Evolutionary conservation across 345 rosid species (phyloP).

Genomic region (Kernera saxatilis): DNA sequence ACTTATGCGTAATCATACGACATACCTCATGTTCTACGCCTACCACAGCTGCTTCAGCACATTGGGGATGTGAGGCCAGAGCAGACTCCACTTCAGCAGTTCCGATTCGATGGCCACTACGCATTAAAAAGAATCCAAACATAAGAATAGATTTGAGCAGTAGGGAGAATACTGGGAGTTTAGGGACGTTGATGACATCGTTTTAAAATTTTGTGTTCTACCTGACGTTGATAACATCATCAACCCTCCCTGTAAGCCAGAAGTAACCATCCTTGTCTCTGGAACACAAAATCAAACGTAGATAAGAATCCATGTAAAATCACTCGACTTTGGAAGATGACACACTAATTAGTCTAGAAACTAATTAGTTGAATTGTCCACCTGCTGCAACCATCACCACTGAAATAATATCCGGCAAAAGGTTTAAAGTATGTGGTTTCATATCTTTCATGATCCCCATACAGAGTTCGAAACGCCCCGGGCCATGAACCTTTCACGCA

Average conservation of each 20-base stretch:
- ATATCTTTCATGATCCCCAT: conserved; percentile 97
- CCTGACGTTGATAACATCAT: conserved; percentile 99
- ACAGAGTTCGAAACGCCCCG: conserved; percentile 93
- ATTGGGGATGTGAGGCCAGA: conserved; percentile 87
- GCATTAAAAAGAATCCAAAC: conserved; percentile 12
- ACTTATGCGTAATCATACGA: conserved; percentile 1
- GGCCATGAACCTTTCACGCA: conserved; percentile 95
- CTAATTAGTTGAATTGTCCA: conserved; percentile 12
- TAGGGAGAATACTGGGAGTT: neutral
- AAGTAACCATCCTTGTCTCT: conserved; percentile 98
- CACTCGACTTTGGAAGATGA: neutral
- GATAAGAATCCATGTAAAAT: neutral
- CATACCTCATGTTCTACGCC: conserved; percentile 91
- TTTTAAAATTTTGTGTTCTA: conserved; percentile 12
- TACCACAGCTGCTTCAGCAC: conserved; percentile 98
- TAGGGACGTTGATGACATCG: neutral
- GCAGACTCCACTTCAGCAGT: conserved; percentile 99
- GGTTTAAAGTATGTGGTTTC: conserved; percentile 97
- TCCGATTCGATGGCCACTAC: conserved; percentile 97
- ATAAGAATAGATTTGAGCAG: neutral
- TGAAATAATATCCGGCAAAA: conserved; percentile 87
- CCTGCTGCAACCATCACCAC: conserved; percentile 98
- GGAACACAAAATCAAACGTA: conserved; percentile 29
- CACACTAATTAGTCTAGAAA: neutral
- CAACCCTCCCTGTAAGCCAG: conserved; percentile 98